Base-by-base conservation (phyloP, 495 filamentous ascomycete species). In the Hypoxylon rickii region DNA sequence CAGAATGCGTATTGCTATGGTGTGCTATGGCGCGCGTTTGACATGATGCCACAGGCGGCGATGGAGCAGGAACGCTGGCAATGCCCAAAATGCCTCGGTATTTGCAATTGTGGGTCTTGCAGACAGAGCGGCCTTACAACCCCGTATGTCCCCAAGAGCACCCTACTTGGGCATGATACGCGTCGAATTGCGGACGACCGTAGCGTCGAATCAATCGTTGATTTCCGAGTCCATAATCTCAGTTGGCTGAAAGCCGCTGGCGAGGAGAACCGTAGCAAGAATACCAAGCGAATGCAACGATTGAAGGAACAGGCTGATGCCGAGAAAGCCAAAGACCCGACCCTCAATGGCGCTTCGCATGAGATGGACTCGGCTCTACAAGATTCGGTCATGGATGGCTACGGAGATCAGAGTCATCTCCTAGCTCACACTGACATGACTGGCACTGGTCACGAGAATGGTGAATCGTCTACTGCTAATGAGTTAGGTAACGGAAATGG, bases 81-180 rank as follows among this genome's bases (percentile, higher is more conserved):
- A 62, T 98, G 94, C 60, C 94, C 94, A 0, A 89, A 85, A 51
- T 98, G 94, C 64, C 78, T 79, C 5, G 82, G 84, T 22, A 86
- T 88, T 12, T 98, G 94, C 79, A 93, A 89, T 51, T 96, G 90
- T 63, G 86, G 83, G 7, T 76, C 76, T 12, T 98, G 94, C 69
- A 84, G 89, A 18, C 74, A 71, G 33, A 54, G 58, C 12, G 67
- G 67, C 0, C 63, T 62, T 32, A 72, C 66, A 18, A 65, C 49
- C 8, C 92, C 92, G 0, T 94, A 93, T 58, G 79, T 89, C 58
- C 94, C 93, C 0, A 89, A 85, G 58, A 87, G 84, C 48, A 95
- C 89, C 1, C 74, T 92, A 2, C 82, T 97, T 10, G 94, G 93
- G 0, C 89, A 95, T 65, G 91, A 96, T 48, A 97, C 94, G 1